phyloP scores from a whole-genome alignment of 2,329 filamentous ascomycete genomes.

The Lecanicillium sp. region DNA sequence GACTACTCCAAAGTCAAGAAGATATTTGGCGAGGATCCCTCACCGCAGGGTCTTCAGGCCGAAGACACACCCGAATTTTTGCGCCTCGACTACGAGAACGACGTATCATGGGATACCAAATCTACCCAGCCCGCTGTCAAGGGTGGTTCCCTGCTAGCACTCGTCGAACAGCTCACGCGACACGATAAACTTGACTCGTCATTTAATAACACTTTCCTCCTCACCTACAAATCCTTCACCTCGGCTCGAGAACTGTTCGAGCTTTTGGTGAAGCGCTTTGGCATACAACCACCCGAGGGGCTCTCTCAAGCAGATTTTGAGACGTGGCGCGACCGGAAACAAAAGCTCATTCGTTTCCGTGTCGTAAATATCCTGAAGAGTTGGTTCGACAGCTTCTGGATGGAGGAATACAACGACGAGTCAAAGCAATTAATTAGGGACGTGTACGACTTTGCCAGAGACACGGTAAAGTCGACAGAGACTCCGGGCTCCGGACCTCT shows the following conservation, averaged over 20 bases:
- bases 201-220: constrained; percentile 96
- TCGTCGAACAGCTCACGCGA: constrained; percentile 91
- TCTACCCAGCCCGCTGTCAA: constrained; percentile 69
- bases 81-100: constrained; percentile 78
- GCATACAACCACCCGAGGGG: constrained; percentile 82
- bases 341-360: constrained; percentile 90
- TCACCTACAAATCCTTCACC: constrained; percentile 95
- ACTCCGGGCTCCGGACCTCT: constrained; percentile 82
- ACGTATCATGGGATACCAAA: constrained; percentile 87
- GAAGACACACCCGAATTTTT: constrained; percentile 83
- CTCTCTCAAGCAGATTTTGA: constrained; percentile 72
- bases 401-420: constrained; percentile 84
- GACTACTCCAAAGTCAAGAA: constrained; percentile 60
- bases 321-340: constrained; percentile 86
- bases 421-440: constrained; percentile 80
- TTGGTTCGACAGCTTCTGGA: constrained; percentile 99
- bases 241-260: constrained; percentile 87
- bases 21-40: constrained; percentile 60
- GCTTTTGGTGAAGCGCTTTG: constrained; percentile 84
- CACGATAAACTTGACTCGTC: constrained; percentile 93
- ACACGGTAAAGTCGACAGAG: constrained; percentile 87
- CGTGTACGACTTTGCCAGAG: constrained; percentile 84
- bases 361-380: constrained; percentile 97
- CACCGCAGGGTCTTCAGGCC: constrained; percentile 41
- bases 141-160: constrained; percentile 78